Evolutionary conservation across 768 basidiomycete genomes (phyloP), one percentile per base, ranked within the genome.

Genomic region (Amanita rimosa): DNA sequence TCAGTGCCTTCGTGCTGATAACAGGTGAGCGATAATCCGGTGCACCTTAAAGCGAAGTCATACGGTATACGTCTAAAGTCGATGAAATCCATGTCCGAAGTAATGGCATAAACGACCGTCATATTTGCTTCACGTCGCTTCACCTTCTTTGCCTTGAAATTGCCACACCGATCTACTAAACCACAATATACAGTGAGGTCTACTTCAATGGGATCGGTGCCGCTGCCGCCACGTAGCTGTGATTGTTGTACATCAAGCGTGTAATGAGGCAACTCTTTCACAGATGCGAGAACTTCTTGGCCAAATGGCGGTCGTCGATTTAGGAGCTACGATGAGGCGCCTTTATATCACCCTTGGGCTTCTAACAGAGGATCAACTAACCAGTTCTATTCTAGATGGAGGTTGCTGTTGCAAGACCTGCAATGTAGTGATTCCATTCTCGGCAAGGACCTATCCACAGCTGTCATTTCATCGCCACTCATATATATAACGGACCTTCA

Each of bases 61-160:
- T 55, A 91, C 91, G 75, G 69, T 38, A 86, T 85, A 17, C 85
- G 76, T 26, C 90, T 80, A 59, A 85, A 92, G 58, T 91, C 87
- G 49, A 95, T 62, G 45, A 83, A 79, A 19, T 75, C 72, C 56
- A 78, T 63, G 59, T 91, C 89, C 1, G 87, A 89, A 0, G 83
- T 87, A 34, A 86, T 41, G 3, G 83, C 82, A 37, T 91, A 63
- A n/a, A 92, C 68, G 24, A 75, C 69, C 0, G 89, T 87, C 72
- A 79, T 81, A 52, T 82, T 78, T 6, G 65, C 61, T 40, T 61
- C 61, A n/a, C 67, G 61, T 47, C 60, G 58, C 54, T 62, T 60
- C 56, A 73, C 77, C 55, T 75, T 80, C 35, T 57, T 55, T 50
- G 66, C 73, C 19, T 62, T 52, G 6, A 55, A 55, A 6, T 55